Percentiles rank a stretch among this genome's conserved stretches.
These are phyloP conservation scores for Beauveria asiatica DNA, from an alignment of 2,329 filamentous ascomycete genomes.

Conservation along the genomic window DNA sequence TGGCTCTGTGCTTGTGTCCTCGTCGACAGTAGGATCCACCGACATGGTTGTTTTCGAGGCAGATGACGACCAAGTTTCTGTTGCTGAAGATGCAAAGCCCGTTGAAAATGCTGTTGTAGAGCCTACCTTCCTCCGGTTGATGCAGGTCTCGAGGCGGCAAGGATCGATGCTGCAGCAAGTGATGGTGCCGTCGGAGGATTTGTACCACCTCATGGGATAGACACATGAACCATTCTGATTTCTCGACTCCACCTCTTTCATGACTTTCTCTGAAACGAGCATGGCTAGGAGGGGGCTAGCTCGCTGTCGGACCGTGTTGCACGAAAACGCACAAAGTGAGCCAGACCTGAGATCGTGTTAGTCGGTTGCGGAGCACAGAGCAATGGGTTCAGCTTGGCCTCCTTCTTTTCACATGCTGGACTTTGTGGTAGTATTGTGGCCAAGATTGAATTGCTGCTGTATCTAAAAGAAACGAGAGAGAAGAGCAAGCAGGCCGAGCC, in stretches of 20 bases:
- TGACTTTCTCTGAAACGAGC: not conserved
- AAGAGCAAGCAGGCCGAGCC: too few species aligned
- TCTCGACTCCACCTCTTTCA: not conserved
- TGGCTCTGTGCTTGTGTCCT: not conserved
- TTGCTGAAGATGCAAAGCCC: not conserved
- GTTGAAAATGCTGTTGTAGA: not conserved
- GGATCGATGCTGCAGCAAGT: constrained; percentile 40
- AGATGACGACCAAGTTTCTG: too few species aligned
- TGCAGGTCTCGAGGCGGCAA: constrained; percentile 28
- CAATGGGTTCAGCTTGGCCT: not conserved
- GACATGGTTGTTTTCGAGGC: not conserved
- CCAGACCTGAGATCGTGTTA: constrained; percentile 2
- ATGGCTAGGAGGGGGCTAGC: not conserved
- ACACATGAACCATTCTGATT: constrained; percentile 19
- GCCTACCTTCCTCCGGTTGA: constrained; percentile 8
- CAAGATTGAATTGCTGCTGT: not conserved
- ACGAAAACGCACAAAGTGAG: not conserved
- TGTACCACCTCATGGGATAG: constrained; percentile 25
- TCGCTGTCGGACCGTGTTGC: not conserved
- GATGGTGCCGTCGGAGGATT: constrained; percentile 29
- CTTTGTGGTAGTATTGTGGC: too few species aligned
- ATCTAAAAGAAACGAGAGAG: not conserved
- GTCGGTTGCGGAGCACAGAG: not conserved
- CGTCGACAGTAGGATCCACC: not conserved
- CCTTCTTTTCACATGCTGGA: not conserved